Conservation (phyloP, 1,284 basidiomycete species). For the Moesziomyces antarcticus region DNA sequence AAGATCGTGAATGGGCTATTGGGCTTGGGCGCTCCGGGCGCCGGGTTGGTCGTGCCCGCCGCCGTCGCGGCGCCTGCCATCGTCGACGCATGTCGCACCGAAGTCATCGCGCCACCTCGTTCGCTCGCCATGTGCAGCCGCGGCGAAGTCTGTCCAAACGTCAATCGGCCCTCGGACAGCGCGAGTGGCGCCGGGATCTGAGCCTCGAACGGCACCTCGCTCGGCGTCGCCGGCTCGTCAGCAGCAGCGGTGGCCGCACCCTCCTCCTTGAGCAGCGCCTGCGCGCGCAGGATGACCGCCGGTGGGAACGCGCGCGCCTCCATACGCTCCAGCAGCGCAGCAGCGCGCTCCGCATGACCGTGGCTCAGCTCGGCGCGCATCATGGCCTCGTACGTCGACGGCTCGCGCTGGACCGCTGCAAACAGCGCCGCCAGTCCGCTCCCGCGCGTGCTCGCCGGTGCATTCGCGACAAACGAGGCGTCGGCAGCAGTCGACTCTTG, state of each 20-base stretch:
- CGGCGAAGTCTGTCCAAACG: slow-evolving; percentile 33
- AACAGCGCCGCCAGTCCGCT: slow-evolving; percentile 56
- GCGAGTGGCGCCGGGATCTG: background rate
- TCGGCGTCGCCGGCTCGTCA: background rate
- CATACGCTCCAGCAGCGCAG: slow-evolving; percentile 79
- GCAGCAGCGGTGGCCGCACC: background rate
- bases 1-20: slow-evolving; percentile 73
- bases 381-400: slow-evolving; percentile 90
- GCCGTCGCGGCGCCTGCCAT: slow-evolving; percentile 28
- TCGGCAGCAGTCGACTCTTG: slow-evolving; percentile 33
- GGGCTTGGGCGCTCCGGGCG: slow-evolving; percentile 59
- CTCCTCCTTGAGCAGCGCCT: slow-evolving; percentile 40
- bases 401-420: slow-evolving; percentile 87
- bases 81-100: slow-evolving; percentile 47
- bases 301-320: slow-evolving; percentile 74
- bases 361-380: slow-evolving; percentile 87
- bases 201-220: background rate
- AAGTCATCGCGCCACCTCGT: slow-evolving; percentile 2
- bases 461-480: background rate
- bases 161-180: slow-evolving; percentile 7
- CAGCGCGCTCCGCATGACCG: slow-evolving; percentile 78
- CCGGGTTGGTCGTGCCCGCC: slow-evolving; percentile 32
- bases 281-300: slow-evolving; percentile 64
- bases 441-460: background rate
- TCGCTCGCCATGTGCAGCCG: slow-evolving; percentile 7